These are phyloP conservation scores for Lojkania enalia DNA, from an alignment of 2,329 filamentous ascomycete genomes.

Conservation along the genomic window DNA sequence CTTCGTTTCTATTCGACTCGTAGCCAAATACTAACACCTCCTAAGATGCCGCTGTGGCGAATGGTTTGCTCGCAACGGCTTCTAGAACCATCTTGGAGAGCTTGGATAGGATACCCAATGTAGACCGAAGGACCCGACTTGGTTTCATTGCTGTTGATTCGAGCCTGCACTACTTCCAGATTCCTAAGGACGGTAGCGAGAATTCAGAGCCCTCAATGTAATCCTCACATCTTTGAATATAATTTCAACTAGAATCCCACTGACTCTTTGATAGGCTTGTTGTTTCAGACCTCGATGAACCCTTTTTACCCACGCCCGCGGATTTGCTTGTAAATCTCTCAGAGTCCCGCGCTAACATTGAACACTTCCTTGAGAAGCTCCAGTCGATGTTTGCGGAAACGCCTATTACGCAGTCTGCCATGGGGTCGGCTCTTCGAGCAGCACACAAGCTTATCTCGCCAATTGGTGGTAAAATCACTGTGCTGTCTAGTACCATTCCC, in stretches of 20 bases:
- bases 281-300: slow-evolving; percentile 92
- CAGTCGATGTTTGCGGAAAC: slow-evolving; percentile 97
- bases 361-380: slow-evolving; percentile 85
- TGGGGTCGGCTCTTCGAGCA: slow-evolving; percentile 89
- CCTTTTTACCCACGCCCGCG: slow-evolving; percentile 90
- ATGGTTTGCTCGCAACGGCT: slow-evolving; percentile 86
- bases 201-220: slow-evolving; percentile 83
- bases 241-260: not conserved
- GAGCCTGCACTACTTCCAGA: slow-evolving; percentile 92
- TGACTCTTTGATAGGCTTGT: not conserved
- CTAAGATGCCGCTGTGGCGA: slow-evolving; percentile 79
- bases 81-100: slow-evolving; percentile 94
- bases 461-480: slow-evolving; percentile 91
- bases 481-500: slow-evolving; percentile 85
- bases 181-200: slow-evolving; percentile 85
- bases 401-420: slow-evolving; percentile 84
- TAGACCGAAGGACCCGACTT: slow-evolving; percentile 85
- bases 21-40: no score
- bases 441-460: slow-evolving; percentile 95
- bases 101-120: slow-evolving; percentile 96
- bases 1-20: slow-evolving; percentile 94
- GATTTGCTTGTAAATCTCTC: slow-evolving; percentile 88
- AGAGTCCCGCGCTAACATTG: slow-evolving; percentile 88
- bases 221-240: no score
- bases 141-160: slow-evolving; percentile 96